phyloP scores from a whole-genome alignment of 768 basidiomycete species.

The Boletus fagicola region DNA sequence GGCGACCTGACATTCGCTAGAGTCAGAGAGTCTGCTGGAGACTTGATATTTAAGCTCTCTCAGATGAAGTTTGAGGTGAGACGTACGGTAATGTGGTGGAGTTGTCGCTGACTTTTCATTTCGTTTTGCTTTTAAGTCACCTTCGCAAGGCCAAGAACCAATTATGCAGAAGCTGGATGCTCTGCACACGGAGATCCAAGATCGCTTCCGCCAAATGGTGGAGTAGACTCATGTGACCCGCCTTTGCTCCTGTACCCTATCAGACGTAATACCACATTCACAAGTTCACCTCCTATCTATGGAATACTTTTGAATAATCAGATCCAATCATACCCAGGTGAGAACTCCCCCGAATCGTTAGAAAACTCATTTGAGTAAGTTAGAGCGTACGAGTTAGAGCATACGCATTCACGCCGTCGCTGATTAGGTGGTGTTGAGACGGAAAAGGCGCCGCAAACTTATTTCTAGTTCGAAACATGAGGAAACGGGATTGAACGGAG shows the following conservation, averaged over 20 bases:
- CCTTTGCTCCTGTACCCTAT: slow-evolving; percentile 19
- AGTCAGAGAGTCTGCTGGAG: slow-evolving; percentile 82
- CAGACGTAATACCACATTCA: slow-evolving; percentile 21
- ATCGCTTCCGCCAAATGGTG: slow-evolving; percentile 85
- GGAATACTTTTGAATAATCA: not conserved
- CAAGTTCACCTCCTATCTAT: not conserved
- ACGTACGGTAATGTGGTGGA: not conserved
- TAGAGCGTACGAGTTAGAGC: not conserved
- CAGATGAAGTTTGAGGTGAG: slow-evolving; percentile 98
- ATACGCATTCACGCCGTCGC: not conserved
- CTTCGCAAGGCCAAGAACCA: slow-evolving; percentile 83
- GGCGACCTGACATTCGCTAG: slow-evolving; percentile 81
- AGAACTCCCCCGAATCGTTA: not conserved
- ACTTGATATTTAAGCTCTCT: slow-evolving; percentile 95
- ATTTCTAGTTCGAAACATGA: not conserved
- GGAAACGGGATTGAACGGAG: not conserved
- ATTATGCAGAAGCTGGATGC: slow-evolving; percentile 82
- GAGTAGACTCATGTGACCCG: slow-evolving; percentile 47
- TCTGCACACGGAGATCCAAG: slow-evolving; percentile 82
- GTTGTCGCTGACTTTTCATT: slow-evolving; percentile 8
- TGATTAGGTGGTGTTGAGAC: not conserved
- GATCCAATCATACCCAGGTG: not conserved
- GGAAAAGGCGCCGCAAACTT: no score
- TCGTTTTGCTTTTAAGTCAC: slow-evolving; percentile 53
- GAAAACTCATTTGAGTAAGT: not conserved